Evolutionary conservation across 2,329 filamentous ascomycete species (phyloP).

Genomic region (Capronia coronata): DNA sequence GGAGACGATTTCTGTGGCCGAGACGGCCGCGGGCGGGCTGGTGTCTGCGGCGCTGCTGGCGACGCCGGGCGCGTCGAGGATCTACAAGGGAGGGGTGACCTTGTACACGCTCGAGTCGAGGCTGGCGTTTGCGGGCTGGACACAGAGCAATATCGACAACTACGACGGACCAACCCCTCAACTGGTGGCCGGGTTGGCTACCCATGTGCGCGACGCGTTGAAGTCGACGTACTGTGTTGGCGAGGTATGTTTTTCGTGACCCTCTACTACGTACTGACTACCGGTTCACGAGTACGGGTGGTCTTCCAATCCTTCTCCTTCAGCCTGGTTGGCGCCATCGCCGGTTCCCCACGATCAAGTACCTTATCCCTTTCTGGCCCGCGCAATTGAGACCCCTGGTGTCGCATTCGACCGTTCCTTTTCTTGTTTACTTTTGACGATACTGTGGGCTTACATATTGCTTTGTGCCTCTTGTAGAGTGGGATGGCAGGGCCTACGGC

Average conservation of each 20-base stretch:
- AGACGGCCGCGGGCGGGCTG: slow-evolving; percentile 59
- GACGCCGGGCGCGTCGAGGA: slow-evolving; percentile 51
- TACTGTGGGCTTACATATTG: background rate
- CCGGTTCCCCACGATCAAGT: no score
- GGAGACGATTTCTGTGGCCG: slow-evolving; percentile 55
- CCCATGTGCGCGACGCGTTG: slow-evolving; percentile 51
- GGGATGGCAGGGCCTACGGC: slow-evolving; percentile 59
- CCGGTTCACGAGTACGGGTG: background rate
- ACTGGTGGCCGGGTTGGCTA: slow-evolving; percentile 52
- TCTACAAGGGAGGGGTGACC: slow-evolving; percentile 59
- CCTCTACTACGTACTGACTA: background rate
- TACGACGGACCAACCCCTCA: slow-evolving; percentile 57
- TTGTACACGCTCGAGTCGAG: slow-evolving; percentile 55
- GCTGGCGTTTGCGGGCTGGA: slow-evolving; percentile 57
- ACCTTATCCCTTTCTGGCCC: no score
- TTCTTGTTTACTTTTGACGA: background rate
- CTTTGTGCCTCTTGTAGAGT: slow-evolving; percentile 40
- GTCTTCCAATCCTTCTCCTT: slow-evolving; percentile 17
- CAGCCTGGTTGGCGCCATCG: no score
- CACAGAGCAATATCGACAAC: slow-evolving; percentile 43
- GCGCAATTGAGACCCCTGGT: no score
- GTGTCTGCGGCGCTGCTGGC: slow-evolving; percentile 55
- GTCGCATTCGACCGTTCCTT: no score
- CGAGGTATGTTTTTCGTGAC: slow-evolving; percentile 11
- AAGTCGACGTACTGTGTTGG: slow-evolving; percentile 45